A percentile compares a stretch with the other conserved stretches of the same genome.
phyloP scores from a whole-genome alignment of 2,329 filamentous ascomycete genomes.

The Tetracladium maxilliforme region DNA sequence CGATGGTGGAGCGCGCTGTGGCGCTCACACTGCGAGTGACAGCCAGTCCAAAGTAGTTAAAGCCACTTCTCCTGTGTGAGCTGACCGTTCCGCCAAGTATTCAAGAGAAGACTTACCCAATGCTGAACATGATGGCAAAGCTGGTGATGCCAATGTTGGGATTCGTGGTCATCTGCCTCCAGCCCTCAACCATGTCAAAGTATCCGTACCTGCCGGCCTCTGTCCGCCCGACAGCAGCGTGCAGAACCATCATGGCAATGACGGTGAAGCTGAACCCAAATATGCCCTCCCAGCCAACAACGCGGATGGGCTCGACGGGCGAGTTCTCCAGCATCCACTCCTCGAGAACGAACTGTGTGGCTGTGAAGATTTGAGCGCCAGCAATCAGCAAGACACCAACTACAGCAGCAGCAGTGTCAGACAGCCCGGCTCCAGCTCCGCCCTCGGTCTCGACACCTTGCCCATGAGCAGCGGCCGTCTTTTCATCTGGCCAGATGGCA shows the following conservation, averaged over 20 bases:
- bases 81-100: conserved; percentile 3
- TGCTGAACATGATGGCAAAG: conserved; percentile 90
- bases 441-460: conserved; percentile 13
- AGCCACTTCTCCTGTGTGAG: conserved; percentile 43
- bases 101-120: conserved; percentile 50
- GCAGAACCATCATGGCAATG: conserved; percentile 64
- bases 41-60: conserved; percentile 96
- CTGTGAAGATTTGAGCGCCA: conserved; percentile 90
- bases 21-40: conserved; percentile 84
- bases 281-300: conserved; percentile 91
- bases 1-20: conserved; percentile 88
- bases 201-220: conserved; percentile 63
- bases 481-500: conserved; percentile 58
- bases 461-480: conserved; percentile 23
- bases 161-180: conserved; percentile 64
- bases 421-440: conserved; percentile 16
- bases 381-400: conserved; percentile 84
- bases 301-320: conserved; percentile 60
- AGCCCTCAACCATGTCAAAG: conserved; percentile 81
- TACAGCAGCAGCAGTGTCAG: conserved; percentile 21
- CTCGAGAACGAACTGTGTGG: conserved; percentile 89
- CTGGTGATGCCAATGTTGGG: conserved; percentile 61
- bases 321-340: conserved; percentile 80
- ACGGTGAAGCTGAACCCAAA: conserved; percentile 79
- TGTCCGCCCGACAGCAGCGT: conserved; percentile 63